Base-by-base conservation (phyloP, 1,284 basidiomycete species). In the Ustilago curta region DNA sequence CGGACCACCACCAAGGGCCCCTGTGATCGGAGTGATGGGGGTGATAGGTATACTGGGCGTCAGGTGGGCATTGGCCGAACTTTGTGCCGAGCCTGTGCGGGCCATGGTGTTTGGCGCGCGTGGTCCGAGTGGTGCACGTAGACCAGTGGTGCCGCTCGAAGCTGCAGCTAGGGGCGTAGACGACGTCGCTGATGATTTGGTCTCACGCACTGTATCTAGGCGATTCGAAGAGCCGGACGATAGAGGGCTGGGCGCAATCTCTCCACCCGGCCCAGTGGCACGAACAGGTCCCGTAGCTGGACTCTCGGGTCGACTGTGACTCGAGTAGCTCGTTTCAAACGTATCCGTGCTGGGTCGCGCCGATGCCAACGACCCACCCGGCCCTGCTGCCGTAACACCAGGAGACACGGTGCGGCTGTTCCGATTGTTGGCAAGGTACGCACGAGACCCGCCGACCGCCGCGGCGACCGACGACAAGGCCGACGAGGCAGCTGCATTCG, bases 361-460 rank as follows among this genome's bases (percentile, higher is more conserved):
- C n/a, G 52, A 51, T 11, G 67, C 27, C 11, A 57, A 9, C n/a
- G 19, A 42, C 8, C 37, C 57, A 39, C 29, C 55, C 57, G 16
- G 27, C n/a, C 14, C 55, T 8, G 29, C 49, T 8, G 18, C 47
- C 3, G 59, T 11, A 0, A 54, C 56, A 21, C 50, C 57, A 23
- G 63, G 55, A 12, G 58, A 61, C 2, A 31, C 44, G 9, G 54
- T 53, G 42, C 54, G 59, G 29, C 51, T 57, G 37, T 25, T 59
- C 6, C 62, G 59, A 14, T 35, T 67, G 56, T 71, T 71, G 5
- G 63, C 63, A 23, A 70, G 21, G 19, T 70, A 70, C 2, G 68
- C 62, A 11, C 68, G 57, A 5, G 69, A 66, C 1, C 69, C 69
- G 14, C 69, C 63, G 2, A 57, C 59, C 6, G 58, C 69, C 2